Conservation (phyloP, 192 early-diverging fungal genomes). For the Nowakowskiella sp. region DNA sequence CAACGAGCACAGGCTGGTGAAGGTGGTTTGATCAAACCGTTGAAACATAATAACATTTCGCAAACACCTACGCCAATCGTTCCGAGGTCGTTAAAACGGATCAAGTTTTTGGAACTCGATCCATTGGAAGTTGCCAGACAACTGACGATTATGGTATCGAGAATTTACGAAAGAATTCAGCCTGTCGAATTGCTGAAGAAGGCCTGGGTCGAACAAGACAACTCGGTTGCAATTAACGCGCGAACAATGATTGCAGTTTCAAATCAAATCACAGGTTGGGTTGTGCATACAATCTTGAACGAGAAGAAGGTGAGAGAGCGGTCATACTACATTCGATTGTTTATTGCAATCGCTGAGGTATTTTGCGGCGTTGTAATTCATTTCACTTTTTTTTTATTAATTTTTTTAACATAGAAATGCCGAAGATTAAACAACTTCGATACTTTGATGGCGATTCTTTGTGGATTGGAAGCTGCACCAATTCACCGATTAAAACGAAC, state of each 20-base stretch:
- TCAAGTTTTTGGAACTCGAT: slow-evolving; percentile 41
- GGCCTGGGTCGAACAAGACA: slow-evolving; percentile 66
- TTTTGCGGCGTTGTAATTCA: no score
- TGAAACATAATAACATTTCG: no score
- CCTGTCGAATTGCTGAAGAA: slow-evolving; percentile 86
- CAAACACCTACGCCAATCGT: slow-evolving; percentile 79
- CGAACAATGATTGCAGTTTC: slow-evolving; percentile 70
- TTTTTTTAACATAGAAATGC: slow-evolving; percentile 46
- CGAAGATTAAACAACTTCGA: slow-evolving; percentile 89
- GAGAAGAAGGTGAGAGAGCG: slow-evolving; percentile 76
- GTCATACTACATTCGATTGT: slow-evolving; percentile 61
- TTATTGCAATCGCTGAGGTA: slow-evolving; percentile 51
- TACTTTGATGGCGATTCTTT: slow-evolving; percentile 82
- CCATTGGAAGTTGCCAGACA: slow-evolving; percentile 50
- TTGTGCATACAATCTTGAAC: slow-evolving; percentile 66
- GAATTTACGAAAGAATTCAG: slow-evolving; percentile 70
- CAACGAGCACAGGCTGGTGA: no score
- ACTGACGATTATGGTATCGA: slow-evolving; percentile 51
- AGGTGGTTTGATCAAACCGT: no score
- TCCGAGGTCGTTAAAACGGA: slow-evolving; percentile 61
- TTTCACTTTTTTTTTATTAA: background rate
- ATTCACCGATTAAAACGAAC: slow-evolving; percentile 85
- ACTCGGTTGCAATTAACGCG: slow-evolving; percentile 62
- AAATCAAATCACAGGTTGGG: slow-evolving; percentile 74
- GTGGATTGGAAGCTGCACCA: slow-evolving; percentile 79